A percentile compares a stretch with the other conserved stretches of the same genome.
Evolutionary conservation across 2,329 filamentous ascomycete genomes (phyloP).

Genomic region (Trichoderma asperellum): DNA sequence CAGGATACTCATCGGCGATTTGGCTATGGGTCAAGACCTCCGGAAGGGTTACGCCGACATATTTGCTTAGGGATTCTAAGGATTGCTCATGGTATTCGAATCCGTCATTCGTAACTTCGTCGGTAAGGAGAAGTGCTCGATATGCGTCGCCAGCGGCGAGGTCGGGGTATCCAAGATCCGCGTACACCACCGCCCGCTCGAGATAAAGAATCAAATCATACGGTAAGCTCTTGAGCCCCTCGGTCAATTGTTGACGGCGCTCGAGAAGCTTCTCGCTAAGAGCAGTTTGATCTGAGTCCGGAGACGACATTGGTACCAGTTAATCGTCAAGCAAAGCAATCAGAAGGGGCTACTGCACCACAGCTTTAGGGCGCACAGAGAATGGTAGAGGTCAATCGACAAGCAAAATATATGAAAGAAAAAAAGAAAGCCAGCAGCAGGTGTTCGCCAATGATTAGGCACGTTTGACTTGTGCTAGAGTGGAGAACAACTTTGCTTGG

Average conservation of each 20-base stretch:
- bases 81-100: conserved; percentile 82
- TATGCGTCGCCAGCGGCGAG: conserved; percentile 90
- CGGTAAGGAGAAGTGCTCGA: conserved; percentile 81
- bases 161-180: conserved; percentile 81
- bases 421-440: neutral
- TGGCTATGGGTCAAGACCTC: conserved; percentile 53
- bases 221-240: conserved; percentile 54
- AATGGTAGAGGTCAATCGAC: neutral
- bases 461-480: neutral
- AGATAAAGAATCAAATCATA: conserved; percentile 69
- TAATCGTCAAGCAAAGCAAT: neutral
- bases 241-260: conserved; percentile 61
- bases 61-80: conserved; percentile 52
- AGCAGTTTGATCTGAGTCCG: conserved; percentile 42
- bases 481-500: conserved; percentile 7
- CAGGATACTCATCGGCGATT: conserved; percentile 44
- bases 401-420: neutral
- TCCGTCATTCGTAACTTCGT: conserved; percentile 76
- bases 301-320: conserved; percentile 34
- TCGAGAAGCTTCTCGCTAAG: conserved; percentile 53
- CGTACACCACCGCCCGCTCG: conserved; percentile 71
- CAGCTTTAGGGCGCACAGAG: neutral
- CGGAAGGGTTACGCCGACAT: conserved; percentile 43
- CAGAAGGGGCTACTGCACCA: conserved; percentile 13
- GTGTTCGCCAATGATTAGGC: neutral